These are phyloP conservation scores for Paratinospora sagittata DNA, from an alignment of 164 flowering plant species.

Conservation along the genomic window DNA sequence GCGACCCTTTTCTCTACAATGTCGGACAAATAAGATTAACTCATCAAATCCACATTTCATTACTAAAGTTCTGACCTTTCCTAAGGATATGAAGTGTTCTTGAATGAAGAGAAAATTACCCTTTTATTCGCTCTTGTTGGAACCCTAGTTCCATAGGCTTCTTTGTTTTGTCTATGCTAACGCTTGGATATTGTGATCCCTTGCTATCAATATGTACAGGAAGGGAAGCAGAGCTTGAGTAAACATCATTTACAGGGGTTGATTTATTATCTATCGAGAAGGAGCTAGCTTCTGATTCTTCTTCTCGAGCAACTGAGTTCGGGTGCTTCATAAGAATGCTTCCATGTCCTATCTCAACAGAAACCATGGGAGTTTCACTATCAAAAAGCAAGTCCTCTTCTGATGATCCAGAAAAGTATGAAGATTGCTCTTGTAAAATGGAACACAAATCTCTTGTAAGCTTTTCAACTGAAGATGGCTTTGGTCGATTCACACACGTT, in stretches of 20 bases:
- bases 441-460: constrained; percentile 77
- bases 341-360: constrained; percentile 97
- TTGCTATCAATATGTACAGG: constrained; percentile 35
- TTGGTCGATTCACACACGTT: constrained; percentile 67
- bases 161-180: constrained; percentile 28
- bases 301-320: constrained; percentile 59
- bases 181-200: constrained; percentile 25
- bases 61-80: too few relatives aligned
- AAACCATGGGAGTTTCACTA: constrained; percentile 77
- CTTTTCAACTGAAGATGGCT: constrained; percentile 86
- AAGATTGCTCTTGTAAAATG: constrained; percentile 81
- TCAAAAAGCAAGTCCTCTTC: constrained; percentile 87
- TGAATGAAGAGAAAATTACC: constrained; percentile 30
- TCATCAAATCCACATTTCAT: neutral
- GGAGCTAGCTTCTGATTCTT: constrained; percentile 98
- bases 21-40: constrained; percentile 8
- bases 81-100: neutral
- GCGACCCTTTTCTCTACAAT: constrained; percentile 55
- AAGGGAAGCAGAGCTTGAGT: constrained; percentile 36
- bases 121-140: constrained; percentile 39
- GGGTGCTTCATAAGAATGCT: constrained; percentile 84
- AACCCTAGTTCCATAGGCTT: constrained; percentile 28
- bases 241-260: constrained; percentile 35
- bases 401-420: constrained; percentile 63
- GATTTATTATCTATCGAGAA: constrained; percentile 66